A percentile compares a stretch with the other conserved stretches of the same genome.
Conservation (phyloP, 2,329 filamentous ascomycete species). For the Hirsutella rhossiliensis region DNA sequence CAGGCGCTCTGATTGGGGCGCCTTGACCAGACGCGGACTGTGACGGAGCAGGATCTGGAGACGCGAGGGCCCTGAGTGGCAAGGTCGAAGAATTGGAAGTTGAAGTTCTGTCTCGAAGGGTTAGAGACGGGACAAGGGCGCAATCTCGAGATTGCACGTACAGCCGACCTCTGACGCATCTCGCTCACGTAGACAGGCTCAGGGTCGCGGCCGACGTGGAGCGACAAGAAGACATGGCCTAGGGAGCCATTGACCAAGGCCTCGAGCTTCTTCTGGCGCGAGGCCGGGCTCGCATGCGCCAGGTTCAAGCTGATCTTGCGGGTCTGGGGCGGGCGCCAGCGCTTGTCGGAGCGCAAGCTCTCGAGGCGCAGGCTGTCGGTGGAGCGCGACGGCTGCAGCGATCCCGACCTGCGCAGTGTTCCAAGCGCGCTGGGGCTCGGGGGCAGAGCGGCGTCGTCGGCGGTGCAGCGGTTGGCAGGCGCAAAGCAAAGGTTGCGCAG, state of each 20-base stretch:
- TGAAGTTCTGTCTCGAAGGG: constrained; percentile 53
- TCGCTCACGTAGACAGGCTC: constrained; percentile 90
- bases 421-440: constrained; percentile 55
- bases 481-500: constrained; percentile 72
- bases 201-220: constrained; percentile 54
- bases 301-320: constrained; percentile 37
- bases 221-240: constrained; percentile 80
- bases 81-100: constrained; percentile 76
- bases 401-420: constrained; percentile 10
- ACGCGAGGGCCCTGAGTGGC: constrained; percentile 47
- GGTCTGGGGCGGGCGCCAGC: constrained; percentile 11
- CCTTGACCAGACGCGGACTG: constrained; percentile 63
- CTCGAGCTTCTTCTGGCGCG: constrained; percentile 65
- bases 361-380: constrained; percentile 8
- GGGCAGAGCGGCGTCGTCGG: constrained; percentile 68
- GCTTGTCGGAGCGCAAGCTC: constrained; percentile 2
- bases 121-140: neutral
- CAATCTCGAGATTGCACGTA: constrained; percentile 13
- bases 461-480: constrained; percentile 47
- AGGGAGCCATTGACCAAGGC: constrained; percentile 57
- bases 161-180: constrained; percentile 61
- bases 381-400: constrained; percentile 44
- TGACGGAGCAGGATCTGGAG: constrained; percentile 53
- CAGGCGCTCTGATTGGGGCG: constrained; percentile 37
- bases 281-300: constrained; percentile 30